Base-by-base conservation (phyloP, 192 early-diverging fungal genomes). In the Coemansia sp. region DNA sequence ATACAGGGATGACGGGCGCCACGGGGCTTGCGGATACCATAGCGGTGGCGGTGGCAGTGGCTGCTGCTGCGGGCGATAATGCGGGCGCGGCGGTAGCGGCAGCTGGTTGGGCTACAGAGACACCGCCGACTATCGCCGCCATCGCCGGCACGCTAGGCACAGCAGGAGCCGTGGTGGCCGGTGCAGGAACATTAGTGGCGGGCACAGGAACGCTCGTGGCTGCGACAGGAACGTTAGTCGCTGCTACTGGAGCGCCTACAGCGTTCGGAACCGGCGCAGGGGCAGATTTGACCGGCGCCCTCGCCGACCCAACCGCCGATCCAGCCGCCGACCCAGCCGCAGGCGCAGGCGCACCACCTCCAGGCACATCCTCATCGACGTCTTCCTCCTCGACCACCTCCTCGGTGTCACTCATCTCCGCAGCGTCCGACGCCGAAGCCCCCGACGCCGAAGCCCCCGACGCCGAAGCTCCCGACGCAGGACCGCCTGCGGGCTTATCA, bases 331-430 rank as follows among this genome's bases (percentile, higher is more conserved):
- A 2, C 11, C 17, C 11, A 54, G 65, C 1, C n/a, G 18, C 65
- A 8, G 20, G n/a, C 2, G 55, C 65, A 58, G 54, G 3, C 5
- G 39, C 48, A 64, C n/a, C 43, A 34, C 12, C 45, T 18, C 22
- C 22, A 33, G 62, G 7, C 12, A 32, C 22, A 64, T 66, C 72
- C 12, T 77, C 66, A 5, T 67, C 65, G 36, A 68, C 28, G 20
- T 75, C 73, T 18, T 80, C 78, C 3, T 75, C 78, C 56, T 75
- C 73, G 59, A 60, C 22, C 11, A 35, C 41, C 33, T 20, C 66
- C 15, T 48, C 56, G 17, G 55, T 18, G 8, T 41, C 66, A 41
- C 56, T 57, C 3, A 38, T 34, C 12, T 58, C 36, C 18, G 35
- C 38, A 17, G 65, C n/a, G 3, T 71, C 65, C 2, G 7, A 62